Evolutionary conservation across 495 filamentous ascomycete genomes (phyloP), one percentile per base, ranked within the genome.

Genomic region (Xylaria nigripes): DNA sequence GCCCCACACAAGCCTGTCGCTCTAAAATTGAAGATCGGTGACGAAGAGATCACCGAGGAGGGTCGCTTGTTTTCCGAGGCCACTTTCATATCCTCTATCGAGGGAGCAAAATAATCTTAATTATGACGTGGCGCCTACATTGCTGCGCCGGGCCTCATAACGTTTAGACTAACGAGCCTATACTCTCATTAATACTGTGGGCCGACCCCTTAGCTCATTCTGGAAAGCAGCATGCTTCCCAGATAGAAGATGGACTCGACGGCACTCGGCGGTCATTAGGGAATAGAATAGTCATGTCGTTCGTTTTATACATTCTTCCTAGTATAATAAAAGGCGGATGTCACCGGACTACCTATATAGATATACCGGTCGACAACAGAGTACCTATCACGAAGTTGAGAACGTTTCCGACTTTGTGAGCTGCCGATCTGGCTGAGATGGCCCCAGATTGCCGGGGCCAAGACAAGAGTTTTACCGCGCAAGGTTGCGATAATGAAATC

Each of bases 11-110:
- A 68, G 52, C 68, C 73, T 65, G 70, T 88, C 38, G 79, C 81
- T 6, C 70, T 97, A 40, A 90, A 90, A 72, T 60, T 96, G 51
- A 92, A 92, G 66, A 75, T 92, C 54, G 90, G 86, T 27, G 89
- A 88, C 53, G 72, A 85, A 56, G 86, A 89, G 63, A 74, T 79
- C 30, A 72, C 77, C 18, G 92, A 96, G 65, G 75, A 93, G 65
- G 93, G 92, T 48, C 70, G 58, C 24, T 62, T 92, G 51, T 93
- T 92, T 71, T 78, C 77, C 40, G 92, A 97, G 71, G 89, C 92
- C 1, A 95, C 89, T 27, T 96, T 95, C 76, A 96, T 97, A 71
- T 90, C 85, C 15, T 66, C 60, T 18, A 61, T 50, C 9, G 62
- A 62, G 19, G 59, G 48, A 57, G 48, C 22, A 5, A 50, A 29